A percentile compares a stretch with the other conserved stretches of the same genome.
Conservation (phyloP, 352 stramenopile species). For the Pythium aristosporum region DNA sequence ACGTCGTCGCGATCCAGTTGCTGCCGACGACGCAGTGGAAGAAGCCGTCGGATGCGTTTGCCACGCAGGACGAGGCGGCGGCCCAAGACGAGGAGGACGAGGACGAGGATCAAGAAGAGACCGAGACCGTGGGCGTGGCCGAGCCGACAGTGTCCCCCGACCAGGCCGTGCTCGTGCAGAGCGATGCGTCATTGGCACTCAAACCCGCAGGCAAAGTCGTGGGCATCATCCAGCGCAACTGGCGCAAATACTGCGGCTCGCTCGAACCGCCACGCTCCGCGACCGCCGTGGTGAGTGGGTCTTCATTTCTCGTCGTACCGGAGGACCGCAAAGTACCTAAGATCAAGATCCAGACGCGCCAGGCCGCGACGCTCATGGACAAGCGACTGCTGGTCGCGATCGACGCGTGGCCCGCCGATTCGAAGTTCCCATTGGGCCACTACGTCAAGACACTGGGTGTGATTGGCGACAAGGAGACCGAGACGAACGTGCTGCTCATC, state of each 20-base stretch:
- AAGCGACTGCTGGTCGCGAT: slow-evolving; percentile 95
- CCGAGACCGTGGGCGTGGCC: slow-evolving; percentile 37
- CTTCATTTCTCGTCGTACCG: slow-evolving; percentile 77
- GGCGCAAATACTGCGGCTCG: slow-evolving; percentile 93
- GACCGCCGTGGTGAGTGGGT: slow-evolving; percentile 36
- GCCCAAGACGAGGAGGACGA: slow-evolving; percentile 42
- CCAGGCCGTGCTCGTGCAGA: slow-evolving; percentile 58
- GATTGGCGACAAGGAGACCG: slow-evolving; percentile 96
- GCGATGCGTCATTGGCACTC: slow-evolving; percentile 41
- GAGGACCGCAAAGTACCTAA: slow-evolving; percentile 91
- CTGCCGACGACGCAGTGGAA: slow-evolving; percentile 84
- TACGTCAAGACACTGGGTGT: slow-evolving; percentile 96
- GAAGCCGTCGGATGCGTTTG: slow-evolving; percentile 70
- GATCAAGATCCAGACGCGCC: slow-evolving; percentile 93
- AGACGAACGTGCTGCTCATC: slow-evolving; percentile 94
- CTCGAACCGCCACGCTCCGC: slow-evolving; percentile 78
- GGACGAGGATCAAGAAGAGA: slow-evolving; percentile 34
- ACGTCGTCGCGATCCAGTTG: slow-evolving; percentile 96
- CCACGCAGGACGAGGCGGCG: slow-evolving; percentile 35
- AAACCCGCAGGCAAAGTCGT: slow-evolving; percentile 86
- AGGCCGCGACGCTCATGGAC: slow-evolving; percentile 89
- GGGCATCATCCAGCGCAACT: slow-evolving; percentile 92
- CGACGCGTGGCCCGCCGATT: slow-evolving; percentile 92
- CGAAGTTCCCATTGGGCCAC: slow-evolving; percentile 93
- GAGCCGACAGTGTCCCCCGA: slow-evolving; percentile 68